These are phyloP conservation scores for Narthecium ossifragum DNA, from an alignment of 106 monocot species.

Conservation along the genomic window DNA sequence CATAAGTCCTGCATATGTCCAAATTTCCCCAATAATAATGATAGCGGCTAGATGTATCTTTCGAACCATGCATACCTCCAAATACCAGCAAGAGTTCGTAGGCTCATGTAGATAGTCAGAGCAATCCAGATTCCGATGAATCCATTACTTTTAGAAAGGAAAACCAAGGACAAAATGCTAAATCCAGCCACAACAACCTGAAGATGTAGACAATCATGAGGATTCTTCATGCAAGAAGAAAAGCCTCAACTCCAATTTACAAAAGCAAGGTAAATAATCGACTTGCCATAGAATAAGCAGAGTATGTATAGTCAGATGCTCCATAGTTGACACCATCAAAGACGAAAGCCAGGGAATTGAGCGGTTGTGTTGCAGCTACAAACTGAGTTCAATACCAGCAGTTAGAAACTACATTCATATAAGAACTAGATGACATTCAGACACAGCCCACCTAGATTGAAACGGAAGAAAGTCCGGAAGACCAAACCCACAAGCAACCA, in stretches of 20 bases:
- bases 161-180: constrained; percentile 38
- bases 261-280: not conserved
- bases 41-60: too few relatives aligned
- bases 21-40: too few relatives aligned
- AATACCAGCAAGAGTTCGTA: constrained; percentile 46
- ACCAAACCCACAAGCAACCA: not conserved
- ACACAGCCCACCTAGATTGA: too few relatives aligned
- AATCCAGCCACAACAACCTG: constrained; percentile 41
- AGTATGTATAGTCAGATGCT: constrained; percentile 54
- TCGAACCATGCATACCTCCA: too few relatives aligned
- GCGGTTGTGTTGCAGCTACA: constrained; percentile 51
- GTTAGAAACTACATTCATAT: too few relatives aligned
- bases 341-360: constrained; percentile 60
- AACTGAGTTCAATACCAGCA: constrained; percentile 24
- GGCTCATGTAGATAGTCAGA: constrained; percentile 61
- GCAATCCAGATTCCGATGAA: constrained; percentile 62
- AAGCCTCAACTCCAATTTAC: not conserved
- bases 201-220: not conserved
- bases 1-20: too few relatives aligned
- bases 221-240: too few relatives aligned
- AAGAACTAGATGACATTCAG: too few relatives aligned
- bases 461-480: too few relatives aligned
- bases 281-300: constrained; percentile 64
- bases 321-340: constrained; percentile 71
- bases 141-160: constrained; percentile 42